Evolutionary conservation across 2,329 filamentous ascomycete species (phyloP).

Genomic region (Phialemoniopsis sp.): DNA sequence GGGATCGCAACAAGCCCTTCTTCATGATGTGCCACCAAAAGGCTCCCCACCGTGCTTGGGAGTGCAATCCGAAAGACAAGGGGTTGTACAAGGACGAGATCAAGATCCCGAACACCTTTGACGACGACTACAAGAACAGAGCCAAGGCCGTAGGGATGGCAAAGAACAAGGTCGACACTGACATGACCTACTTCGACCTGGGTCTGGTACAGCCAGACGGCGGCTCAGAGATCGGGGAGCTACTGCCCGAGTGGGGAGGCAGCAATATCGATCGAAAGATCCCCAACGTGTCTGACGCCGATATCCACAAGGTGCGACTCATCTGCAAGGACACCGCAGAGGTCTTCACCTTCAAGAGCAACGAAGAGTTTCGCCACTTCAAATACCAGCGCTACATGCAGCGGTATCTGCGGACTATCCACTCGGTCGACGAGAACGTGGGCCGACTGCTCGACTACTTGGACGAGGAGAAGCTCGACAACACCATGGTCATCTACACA

Average conservation of each 20-base stretch:
- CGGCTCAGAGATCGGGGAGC: conserved; percentile 30
- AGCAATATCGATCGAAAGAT: no score
- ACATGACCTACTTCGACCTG: conserved; percentile 46
- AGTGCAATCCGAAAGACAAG: conserved; percentile 43
- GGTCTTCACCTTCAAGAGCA: conserved; percentile 37
- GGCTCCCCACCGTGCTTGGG: conserved; percentile 48
- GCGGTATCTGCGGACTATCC: conserved; percentile 47
- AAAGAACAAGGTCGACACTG: conserved; percentile 47
- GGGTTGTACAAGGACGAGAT: conserved; percentile 40
- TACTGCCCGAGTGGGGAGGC: no score
- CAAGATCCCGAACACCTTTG: conserved; percentile 44
- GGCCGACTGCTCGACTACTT: conserved; percentile 42
- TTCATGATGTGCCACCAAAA: conserved; percentile 56
- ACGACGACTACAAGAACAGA: conserved; percentile 49
- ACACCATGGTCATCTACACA: conserved; percentile 49
- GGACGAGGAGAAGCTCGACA: conserved; percentile 33
- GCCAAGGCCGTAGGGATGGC: conserved; percentile 42
- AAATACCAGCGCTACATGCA: conserved; percentile 56
- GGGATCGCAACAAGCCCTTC: conserved; percentile 35
- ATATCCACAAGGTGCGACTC: conserved; percentile 23
- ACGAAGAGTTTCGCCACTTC: conserved; percentile 41
- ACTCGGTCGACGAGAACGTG: conserved; percentile 47
- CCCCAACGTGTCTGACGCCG: no score
- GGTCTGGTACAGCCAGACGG: conserved; percentile 48
- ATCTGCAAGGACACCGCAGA: conserved; percentile 43